Evolutionary conservation across 257 asterid species (phyloP).

Genomic region (Jacaranda mimosifolia): DNA sequence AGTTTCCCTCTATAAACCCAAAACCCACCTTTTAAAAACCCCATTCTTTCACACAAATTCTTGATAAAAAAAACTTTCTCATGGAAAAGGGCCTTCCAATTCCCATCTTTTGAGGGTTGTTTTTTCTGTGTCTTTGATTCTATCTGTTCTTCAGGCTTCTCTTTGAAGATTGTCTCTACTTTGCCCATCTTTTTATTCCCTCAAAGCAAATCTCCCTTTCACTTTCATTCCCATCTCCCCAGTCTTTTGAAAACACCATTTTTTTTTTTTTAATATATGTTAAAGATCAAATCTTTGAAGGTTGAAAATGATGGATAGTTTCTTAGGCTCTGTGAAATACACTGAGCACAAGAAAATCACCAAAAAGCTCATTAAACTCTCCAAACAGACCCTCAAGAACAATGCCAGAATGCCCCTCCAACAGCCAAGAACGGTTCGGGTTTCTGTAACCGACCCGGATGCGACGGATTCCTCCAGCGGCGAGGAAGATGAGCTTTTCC

Average conservation of each 20-base stretch:
- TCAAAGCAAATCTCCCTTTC: slow-evolving; percentile 1
- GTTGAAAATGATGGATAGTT: slow-evolving; percentile 54
- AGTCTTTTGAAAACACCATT: slow-evolving; percentile 5
- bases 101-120: slow-evolving; percentile 52
- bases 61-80: not conserved
- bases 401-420: slow-evolving; percentile 22
- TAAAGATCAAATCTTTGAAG: not conserved
- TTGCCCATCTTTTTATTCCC: not conserved
- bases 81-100: slow-evolving; percentile 18
- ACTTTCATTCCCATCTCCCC: not conserved
- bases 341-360: slow-evolving; percentile 60
- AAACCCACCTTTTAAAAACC: slow-evolving; percentile 28
- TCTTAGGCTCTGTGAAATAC: slow-evolving; percentile 59
- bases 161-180: slow-evolving; percentile 36
- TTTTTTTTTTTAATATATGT: not conserved
- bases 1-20: not conserved
- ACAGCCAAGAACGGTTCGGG: slow-evolving; percentile 51
- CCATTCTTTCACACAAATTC: not conserved
- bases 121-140: slow-evolving; percentile 26
- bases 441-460: slow-evolving; percentile 71
- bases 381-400: slow-evolving; percentile 26
- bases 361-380: slow-evolving; percentile 27
- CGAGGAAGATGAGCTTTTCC: slow-evolving; percentile 63
- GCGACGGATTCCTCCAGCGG: slow-evolving; percentile 90
- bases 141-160: slow-evolving; percentile 39